Percentiles rank a stretch among this genome's conserved stretches.
These are phyloP conservation scores for Neoarthrinium moseri DNA, from an alignment of 2,329 filamentous ascomycete genomes.

Conservation along the genomic window DNA sequence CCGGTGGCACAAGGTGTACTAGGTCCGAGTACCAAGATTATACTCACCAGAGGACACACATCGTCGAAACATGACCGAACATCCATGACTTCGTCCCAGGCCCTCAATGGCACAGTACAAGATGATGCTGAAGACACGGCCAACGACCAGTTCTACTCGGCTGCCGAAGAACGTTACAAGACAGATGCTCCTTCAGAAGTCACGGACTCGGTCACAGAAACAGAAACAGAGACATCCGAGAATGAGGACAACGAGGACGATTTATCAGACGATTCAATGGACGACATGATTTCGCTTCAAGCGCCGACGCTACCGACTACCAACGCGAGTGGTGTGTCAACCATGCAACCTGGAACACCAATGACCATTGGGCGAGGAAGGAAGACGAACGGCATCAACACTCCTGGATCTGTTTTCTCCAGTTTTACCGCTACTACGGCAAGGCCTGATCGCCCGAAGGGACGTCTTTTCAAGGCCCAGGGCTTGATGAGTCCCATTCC, in stretches of 20 bases:
- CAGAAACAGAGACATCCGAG: conserved; percentile 61
- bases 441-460: conserved; percentile 67
- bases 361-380: conserved; percentile 67
- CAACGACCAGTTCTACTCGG: conserved; percentile 90
- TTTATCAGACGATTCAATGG: conserved; percentile 85
- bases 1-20: conserved; percentile 87
- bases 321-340: conserved; percentile 75
- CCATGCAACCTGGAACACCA: conserved; percentile 78
- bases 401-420: conserved; percentile 86
- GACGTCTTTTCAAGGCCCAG: conserved; percentile 81
- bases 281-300: conserved; percentile 89
- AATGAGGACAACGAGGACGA: conserved; percentile 65
- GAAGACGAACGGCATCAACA: conserved; percentile 70
- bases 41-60: conserved; percentile 67
- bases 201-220: conserved; percentile 59
- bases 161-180: conserved; percentile 73
- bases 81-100: conserved; percentile 45
- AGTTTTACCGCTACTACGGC: conserved; percentile 83
- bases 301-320: conserved; percentile 77
- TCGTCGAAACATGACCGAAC: conserved; percentile 53
- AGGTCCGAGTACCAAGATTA: conserved; percentile 75
- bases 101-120: conserved; percentile 58
- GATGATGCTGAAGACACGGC: conserved; percentile 78
- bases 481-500: conserved; percentile 72
- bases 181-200: conserved; percentile 59